A percentile compares a stretch with the other conserved stretches of the same genome.
These are phyloP conservation scores for Venturia effusa DNA, from an alignment of 2,329 filamentous ascomycete genomes.

Conservation along the genomic window DNA sequence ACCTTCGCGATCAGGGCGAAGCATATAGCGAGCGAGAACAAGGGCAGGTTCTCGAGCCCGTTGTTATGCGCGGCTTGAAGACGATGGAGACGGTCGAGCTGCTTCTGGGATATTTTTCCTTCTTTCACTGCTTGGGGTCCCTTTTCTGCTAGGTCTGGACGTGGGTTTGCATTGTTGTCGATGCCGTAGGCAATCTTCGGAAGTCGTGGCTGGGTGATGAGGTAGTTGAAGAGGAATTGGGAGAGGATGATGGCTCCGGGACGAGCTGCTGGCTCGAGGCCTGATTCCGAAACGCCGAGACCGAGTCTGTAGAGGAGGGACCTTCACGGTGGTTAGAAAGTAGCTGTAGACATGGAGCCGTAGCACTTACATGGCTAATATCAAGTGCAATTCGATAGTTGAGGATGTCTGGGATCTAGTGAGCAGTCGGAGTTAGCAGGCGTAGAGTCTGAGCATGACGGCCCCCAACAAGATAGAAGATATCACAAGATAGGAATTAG, in stretches of 20 bases:
- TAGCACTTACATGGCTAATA: background rate
- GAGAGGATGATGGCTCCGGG: background rate
- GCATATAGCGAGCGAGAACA: background rate
- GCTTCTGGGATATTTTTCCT: background rate
- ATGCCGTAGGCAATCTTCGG: background rate
- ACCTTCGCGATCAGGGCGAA: background rate
- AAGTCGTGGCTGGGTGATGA: background rate
- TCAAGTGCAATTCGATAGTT: too few relatives aligned
- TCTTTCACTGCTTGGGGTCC: background rate
- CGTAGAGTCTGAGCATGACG: too few relatives aligned
- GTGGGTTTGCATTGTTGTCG: background rate
- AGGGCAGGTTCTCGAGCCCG: background rate
- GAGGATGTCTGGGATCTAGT: too few relatives aligned
- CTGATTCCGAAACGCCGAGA: background rate
- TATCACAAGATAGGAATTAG: background rate
- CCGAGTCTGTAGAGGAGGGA: background rate
- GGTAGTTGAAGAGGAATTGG: background rate
- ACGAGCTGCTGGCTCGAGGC: background rate
- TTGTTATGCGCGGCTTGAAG: constrained; percentile 1
- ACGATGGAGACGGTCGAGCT: background rate
- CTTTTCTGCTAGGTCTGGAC: background rate
- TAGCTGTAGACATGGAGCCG: background rate
- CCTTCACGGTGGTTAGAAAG: background rate
- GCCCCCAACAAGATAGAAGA: too few relatives aligned
- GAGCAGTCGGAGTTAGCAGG: background rate